Evolutionary conservation across 129 eudicot species (phyloP).

Genomic region (Centella asiatica): DNA sequence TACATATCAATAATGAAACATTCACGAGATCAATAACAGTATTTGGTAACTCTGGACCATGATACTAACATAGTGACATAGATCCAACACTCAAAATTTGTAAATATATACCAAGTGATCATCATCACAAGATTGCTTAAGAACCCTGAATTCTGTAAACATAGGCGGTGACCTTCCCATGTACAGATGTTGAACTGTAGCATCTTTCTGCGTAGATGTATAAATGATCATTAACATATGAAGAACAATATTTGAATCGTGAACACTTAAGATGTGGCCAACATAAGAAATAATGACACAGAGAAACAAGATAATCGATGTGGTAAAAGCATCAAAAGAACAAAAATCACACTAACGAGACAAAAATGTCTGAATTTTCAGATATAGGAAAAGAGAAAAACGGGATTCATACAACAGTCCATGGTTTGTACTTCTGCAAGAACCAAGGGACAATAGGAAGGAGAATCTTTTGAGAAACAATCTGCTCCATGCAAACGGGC

Average conservation of each 20-base stretch:
- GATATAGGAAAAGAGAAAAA: background rate
- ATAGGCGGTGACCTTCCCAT: conserved; percentile 89
- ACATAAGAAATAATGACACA: too few relatives aligned
- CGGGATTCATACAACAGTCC: conserved; percentile 73
- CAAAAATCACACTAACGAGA: too few relatives aligned
- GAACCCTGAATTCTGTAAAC: conserved; percentile 91
- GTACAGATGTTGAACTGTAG: conserved; percentile 59
- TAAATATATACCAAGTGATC: conserved; percentile 75
- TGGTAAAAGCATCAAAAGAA: too few relatives aligned
- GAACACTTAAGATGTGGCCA: too few relatives aligned
- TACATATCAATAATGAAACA: too few relatives aligned
- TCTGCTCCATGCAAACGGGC: conserved; percentile 80
- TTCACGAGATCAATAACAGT: too few relatives aligned
- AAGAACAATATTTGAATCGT: too few relatives aligned
- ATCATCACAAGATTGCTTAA: conserved; percentile 57
- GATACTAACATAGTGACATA: background rate
- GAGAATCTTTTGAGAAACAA: conserved; percentile 74
- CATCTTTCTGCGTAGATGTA: conserved; percentile 43
- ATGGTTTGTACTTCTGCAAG: conserved; percentile 88
- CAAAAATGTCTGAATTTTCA: too few relatives aligned
- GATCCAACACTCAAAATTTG: background rate
- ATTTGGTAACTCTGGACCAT: too few relatives aligned
- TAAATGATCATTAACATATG: conserved; percentile 18
- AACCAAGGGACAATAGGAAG: conserved; percentile 93
- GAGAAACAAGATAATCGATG: too few relatives aligned